Evolutionary conservation across 1,139 yeast genomes (phyloP), one percentile per base, ranked within the genome.

Genomic region (Pichia sp.): DNA sequence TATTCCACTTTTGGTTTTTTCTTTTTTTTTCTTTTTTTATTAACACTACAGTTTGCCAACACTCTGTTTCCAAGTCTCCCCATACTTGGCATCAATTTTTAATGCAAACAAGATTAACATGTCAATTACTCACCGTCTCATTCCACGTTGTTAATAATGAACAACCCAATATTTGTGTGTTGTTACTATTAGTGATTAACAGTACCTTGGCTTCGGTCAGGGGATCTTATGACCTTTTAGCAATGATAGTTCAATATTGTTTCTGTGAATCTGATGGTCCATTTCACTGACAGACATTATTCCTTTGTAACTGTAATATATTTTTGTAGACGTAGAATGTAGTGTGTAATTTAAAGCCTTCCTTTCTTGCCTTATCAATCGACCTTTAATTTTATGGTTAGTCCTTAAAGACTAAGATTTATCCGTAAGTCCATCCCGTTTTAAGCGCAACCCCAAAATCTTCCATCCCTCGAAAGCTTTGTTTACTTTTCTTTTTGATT

Each of bases 1-100:
- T 28, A 38, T 18, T 21, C 10, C 13, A n/a, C 21, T 22, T 40
- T 22, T 31, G 19, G 18, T 39, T 30, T 36, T 23, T 23, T 35
- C 20, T 38, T 31, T 37, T 33, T 32, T 27, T 31, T 21, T 22
- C 25, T 31, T 26, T 24, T 32, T 31, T 20, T 31, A 19, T 13
- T 20, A n/a, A n/a, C n/a, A n/a, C n/a, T n/a, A n/a, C 60, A 66
- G 87, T 79, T 85, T 85, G 91, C 88, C 82, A 79, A 83, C 94
- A 84, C 94, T 85, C 94, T 82, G 95, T 94, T 80, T 84, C 85
- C 78, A 71, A 68, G 70, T 76, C 66, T 60, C 40, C 58, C 78
- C 61, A 69, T 82, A 79, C 73, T 75, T 73, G 80, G 85, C 76
- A 81, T 93, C 95, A 83, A 86, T 87, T 87, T 43, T 84, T 78